These are phyloP conservation scores for Hypoxylon sp. DNA, from an alignment of 2,329 filamentous ascomycete genomes.

Conservation along the genomic window DNA sequence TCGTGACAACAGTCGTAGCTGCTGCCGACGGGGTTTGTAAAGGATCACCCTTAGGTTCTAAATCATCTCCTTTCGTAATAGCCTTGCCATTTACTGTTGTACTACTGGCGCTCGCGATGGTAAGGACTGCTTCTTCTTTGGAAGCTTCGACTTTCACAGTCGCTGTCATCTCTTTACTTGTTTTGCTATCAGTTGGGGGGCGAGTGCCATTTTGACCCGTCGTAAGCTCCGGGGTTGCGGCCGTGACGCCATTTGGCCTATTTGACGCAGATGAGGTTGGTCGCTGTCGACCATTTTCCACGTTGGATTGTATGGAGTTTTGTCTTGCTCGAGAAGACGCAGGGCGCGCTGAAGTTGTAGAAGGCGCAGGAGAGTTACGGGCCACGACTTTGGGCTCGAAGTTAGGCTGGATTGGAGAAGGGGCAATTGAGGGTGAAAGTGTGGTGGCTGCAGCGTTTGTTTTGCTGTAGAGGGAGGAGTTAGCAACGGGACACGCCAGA, in stretches of 20 bases:
- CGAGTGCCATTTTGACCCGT: slow-evolving; percentile 52
- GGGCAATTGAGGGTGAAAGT: slow-evolving; percentile 78
- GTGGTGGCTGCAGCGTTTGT: slow-evolving; percentile 59
- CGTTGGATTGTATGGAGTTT: slow-evolving; percentile 76
- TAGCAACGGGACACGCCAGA: slow-evolving; percentile 40
- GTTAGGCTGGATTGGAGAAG: slow-evolving; percentile 80
- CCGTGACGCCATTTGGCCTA: slow-evolving; percentile 69
- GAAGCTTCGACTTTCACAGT: slow-evolving; percentile 57
- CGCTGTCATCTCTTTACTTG: slow-evolving; percentile 63
- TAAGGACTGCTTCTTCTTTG: slow-evolving; percentile 54
- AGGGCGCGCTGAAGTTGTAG: slow-evolving; percentile 70
- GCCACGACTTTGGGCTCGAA: slow-evolving; percentile 71
- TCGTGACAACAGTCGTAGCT: slow-evolving; percentile 63
- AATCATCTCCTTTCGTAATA: slow-evolving; percentile 62
- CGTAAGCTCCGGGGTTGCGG: slow-evolving; percentile 57
- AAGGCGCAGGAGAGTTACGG: slow-evolving; percentile 71
- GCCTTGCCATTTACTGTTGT: slow-evolving; percentile 57
- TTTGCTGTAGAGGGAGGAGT: slow-evolving; percentile 47
- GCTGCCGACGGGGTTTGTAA: slow-evolving; percentile 57
- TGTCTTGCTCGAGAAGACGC: slow-evolving; percentile 80
- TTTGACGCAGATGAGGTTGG: slow-evolving; percentile 73
- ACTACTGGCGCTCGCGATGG: slow-evolving; percentile 48
- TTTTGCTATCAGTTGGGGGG: slow-evolving; percentile 64
- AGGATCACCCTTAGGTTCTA: slow-evolving; percentile 60
- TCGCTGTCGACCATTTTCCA: slow-evolving; percentile 68